These are phyloP conservation scores for Escovopsis sp. DNA, from an alignment of 2,329 filamentous ascomycete genomes.

Conservation along the genomic window DNA sequence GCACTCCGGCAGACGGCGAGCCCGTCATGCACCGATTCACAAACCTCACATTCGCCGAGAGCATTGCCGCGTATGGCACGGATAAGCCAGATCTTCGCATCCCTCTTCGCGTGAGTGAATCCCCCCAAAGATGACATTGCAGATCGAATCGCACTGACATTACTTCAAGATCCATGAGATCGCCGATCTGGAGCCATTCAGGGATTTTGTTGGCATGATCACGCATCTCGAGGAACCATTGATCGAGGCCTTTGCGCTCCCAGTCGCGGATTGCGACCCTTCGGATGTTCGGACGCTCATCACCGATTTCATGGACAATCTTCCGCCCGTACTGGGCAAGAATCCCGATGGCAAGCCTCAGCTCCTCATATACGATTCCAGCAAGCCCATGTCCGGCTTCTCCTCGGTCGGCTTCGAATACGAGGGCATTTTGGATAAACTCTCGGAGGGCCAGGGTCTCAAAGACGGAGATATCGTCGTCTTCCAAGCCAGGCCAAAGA, in stretches of 20 bases:
- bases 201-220: constrained; percentile 61
- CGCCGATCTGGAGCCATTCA: constrained; percentile 38
- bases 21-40: constrained; percentile 18
- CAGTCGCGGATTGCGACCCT: constrained; percentile 35
- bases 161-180: constrained; percentile 45
- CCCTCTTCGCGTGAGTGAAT: constrained; percentile 39
- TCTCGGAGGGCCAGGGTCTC: constrained; percentile 28
- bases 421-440: constrained; percentile 36
- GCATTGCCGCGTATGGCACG: constrained; percentile 67
- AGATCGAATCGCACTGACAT: constrained; percentile 4
- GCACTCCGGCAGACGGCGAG: constrained; percentile 6
- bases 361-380: constrained; percentile 59
- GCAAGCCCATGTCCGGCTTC: constrained; percentile 61
- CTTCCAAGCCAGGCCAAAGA: constrained; percentile 60
- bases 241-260: constrained; percentile 61
- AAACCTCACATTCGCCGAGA: constrained; percentile 22
- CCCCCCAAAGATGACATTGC: neutral
- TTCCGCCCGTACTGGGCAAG: constrained; percentile 42
- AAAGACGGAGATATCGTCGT: constrained; percentile 59
- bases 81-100: constrained; percentile 89
- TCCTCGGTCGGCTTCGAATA: constrained; percentile 55
- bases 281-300: constrained; percentile 48
- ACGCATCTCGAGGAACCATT: constrained; percentile 51
- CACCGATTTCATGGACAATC: constrained; percentile 52
- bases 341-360: constrained; percentile 70